Evolutionary conservation across 805 yeast genomes (phyloP).

Genomic region (Wickerhamomyces ciferrii): DNA sequence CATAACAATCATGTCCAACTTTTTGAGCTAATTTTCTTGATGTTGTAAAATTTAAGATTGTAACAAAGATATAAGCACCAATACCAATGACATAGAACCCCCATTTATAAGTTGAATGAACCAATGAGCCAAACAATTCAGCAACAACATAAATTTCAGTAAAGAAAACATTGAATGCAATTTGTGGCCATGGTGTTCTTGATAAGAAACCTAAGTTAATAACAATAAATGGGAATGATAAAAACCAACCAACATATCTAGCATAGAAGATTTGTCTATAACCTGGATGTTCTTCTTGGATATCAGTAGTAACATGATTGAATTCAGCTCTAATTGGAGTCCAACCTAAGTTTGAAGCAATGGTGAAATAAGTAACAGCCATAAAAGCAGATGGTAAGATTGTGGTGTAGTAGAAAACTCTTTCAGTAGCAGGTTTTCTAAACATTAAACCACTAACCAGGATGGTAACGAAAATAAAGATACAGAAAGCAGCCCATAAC

Average conservation of each 20-base stretch:
- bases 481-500: constrained; percentile 30
- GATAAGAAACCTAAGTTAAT: constrained; percentile 22
- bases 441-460: constrained; percentile 17
- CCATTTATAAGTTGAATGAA: constrained; percentile 42
- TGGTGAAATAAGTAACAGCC: constrained; percentile 46
- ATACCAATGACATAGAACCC: constrained; percentile 36
- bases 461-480: constrained; percentile 34
- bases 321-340: constrained; percentile 43
- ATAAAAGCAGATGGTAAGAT: constrained; percentile 38
- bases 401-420: constrained; percentile 25
- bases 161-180: constrained; percentile 25
- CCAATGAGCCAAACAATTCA: constrained; percentile 37
- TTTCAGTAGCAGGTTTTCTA: constrained; percentile 19
- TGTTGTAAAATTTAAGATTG: constrained; percentile 20
- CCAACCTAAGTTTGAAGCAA: constrained; percentile 60
- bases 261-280: constrained; percentile 54
- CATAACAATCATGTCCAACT: constrained; percentile 17
- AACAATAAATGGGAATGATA: constrained; percentile 43
- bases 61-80: constrained; percentile 18
- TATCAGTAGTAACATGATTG: constrained; percentile 35
- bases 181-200: constrained; percentile 20
- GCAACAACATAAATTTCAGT: constrained; percentile 38
- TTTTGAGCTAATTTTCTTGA: constrained; percentile 18
- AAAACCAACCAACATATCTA: constrained; percentile 55
- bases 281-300: constrained; percentile 23